A percentile compares a stretch with the other conserved stretches of the same genome.
Evolutionary conservation across 306 rosid genomes (phyloP).

Genomic region (Prunus mira): DNA sequence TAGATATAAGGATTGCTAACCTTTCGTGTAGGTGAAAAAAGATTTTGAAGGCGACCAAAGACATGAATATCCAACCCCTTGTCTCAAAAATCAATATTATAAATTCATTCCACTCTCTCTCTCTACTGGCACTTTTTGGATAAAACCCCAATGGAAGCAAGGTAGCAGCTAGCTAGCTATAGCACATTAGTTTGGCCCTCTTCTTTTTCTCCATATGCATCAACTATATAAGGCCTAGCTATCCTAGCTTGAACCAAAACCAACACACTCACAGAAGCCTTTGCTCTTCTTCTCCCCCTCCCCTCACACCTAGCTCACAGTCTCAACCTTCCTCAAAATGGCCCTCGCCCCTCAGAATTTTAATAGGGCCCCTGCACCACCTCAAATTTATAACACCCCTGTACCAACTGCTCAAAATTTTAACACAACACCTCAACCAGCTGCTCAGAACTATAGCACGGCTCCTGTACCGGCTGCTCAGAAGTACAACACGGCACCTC

Average conservation of each 20-base stretch:
- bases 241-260: background rate
- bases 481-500: background rate
- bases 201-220: background rate
- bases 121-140: conserved; percentile 9
- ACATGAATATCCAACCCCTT: conserved; percentile 7
- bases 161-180: conserved; percentile 26
- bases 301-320: background rate
- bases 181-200: conserved; percentile 1
- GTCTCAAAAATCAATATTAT: conserved; percentile 20
- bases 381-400: background rate
- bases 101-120: background rate
- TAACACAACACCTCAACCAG: background rate
- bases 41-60: background rate
- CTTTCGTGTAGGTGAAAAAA: conserved; percentile 17
- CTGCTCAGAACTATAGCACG: background rate
- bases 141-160: conserved; percentile 53
- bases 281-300: background rate
- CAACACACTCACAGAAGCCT: background rate
- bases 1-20: background rate
- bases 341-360: background rate
- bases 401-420: background rate
- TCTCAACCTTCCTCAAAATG: conserved; percentile 7
- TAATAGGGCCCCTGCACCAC: background rate
- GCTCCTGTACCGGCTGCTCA: background rate
- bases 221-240: conserved; percentile 12